Evolutionary conservation across 1,284 basidiomycete species (phyloP), one percentile per base, ranked within the genome.

Genomic region (Anthracocystis walkeri): DNA sequence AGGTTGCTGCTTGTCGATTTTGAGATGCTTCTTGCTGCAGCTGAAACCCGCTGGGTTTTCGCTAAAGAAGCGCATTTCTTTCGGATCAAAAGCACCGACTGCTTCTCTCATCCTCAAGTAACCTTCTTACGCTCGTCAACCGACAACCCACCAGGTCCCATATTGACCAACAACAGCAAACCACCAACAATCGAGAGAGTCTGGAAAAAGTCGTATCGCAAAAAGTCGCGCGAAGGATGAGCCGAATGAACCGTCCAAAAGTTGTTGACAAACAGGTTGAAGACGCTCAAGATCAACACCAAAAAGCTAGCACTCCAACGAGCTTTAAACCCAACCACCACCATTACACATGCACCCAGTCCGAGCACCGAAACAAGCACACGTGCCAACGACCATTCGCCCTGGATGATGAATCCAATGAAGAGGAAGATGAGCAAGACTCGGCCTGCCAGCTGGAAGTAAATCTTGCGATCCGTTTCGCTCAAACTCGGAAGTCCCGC

Each of bases 51-150:
- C 46, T 29, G 0, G 25, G 42, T 45, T 14, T 46, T 46, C n/a
- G 18, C 16, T n/a, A 4, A 29, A 21, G 31, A 33, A 50, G 31
- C 31, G 18, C 20, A 3, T 16, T 29, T 7, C 1, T 11, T 27
- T 18, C 27, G 10, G 16, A 38, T 16, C 45, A 16, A 14, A n/a
- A 18, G 14, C 25, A 7, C 8, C 14, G 46, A 18, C 3, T n/a
- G 27, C 14, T 10, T 8, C 45, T 6, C 25, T 31, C 38, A 27
- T 70, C n/a, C n/a, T n/a, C n/a, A 83, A 52, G 82, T 81, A 23
- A 75, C 94, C 90, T 97, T 98, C 90, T 98, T 98, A 90, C 98
- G 97, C 89, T 98, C 95, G 87, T 99, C 97, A 67, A 99, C 93
- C 8, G 96, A 98, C 76, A 98, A 89, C 75, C 96, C 96, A 67